Conservation (phyloP, 2,329 filamentous ascomycete species). For the Blumeria graminis region DNA sequence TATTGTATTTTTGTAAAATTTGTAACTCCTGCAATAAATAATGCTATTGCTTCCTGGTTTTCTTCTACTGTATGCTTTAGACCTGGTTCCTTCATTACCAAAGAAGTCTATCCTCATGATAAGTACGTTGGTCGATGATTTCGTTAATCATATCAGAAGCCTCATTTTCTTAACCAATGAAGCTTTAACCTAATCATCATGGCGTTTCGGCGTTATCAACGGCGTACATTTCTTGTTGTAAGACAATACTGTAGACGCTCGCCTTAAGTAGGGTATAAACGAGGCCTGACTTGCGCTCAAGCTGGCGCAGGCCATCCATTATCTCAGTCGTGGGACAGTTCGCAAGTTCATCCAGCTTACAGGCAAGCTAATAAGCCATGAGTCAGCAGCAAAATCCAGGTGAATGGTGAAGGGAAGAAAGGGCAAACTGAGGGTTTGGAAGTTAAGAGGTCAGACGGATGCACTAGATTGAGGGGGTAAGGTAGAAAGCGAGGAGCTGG, state of each 20-base stretch:
- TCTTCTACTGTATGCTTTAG: too few relatives aligned
- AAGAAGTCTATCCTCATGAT: too few relatives aligned
- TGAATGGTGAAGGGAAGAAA: not conserved
- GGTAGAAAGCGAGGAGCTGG: not conserved
- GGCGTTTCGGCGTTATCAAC: conserved; percentile 20
- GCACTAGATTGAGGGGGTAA: not conserved
- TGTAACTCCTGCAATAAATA: too few relatives aligned
- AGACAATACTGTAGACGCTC: conserved; percentile 92
- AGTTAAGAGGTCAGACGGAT: not conserved
- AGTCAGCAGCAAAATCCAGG: not conserved
- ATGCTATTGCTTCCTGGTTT: too few relatives aligned
- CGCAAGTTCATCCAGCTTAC: conserved; percentile 36
- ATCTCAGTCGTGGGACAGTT: conserved; percentile 56
- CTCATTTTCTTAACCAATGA: too few relatives aligned
- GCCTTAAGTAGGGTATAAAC: conserved; percentile 94
- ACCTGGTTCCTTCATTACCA: too few relatives aligned
- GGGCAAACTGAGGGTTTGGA: not conserved
- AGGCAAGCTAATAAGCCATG: conserved; percentile 26
- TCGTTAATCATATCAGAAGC: too few relatives aligned
- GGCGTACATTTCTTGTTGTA: conserved; percentile 87
- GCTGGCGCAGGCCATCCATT: conserved; percentile 59
- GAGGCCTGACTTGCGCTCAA: conserved; percentile 84
- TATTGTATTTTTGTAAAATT: too few relatives aligned
- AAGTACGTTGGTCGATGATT: too few relatives aligned
- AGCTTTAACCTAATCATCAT: too few relatives aligned